Conservation (phyloP, 2,329 filamentous ascomycete genomes). For the Neonectria punicea region DNA sequence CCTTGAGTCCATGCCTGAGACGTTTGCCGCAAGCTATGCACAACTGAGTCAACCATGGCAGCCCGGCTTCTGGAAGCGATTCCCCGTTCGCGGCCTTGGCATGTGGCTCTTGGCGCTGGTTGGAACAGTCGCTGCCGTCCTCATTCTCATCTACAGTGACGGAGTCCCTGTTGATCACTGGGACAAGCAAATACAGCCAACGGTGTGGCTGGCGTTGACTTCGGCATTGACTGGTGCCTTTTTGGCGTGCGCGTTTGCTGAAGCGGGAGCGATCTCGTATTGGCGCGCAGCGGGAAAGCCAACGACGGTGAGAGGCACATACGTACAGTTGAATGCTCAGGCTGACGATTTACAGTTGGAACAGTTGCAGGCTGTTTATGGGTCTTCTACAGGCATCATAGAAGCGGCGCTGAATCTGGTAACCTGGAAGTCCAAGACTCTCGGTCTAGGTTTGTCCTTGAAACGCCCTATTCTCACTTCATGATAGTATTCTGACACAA, state of each 20-base stretch:
- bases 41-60: conserved; percentile 35
- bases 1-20: too few relatives aligned
- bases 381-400: too few relatives aligned
- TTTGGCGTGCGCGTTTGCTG: conserved; percentile 32
- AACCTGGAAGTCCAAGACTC: too few relatives aligned
- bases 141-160: conserved; percentile 32
- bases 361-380: too few relatives aligned
- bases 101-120: conserved; percentile 30
- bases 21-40: conserved; percentile 11
- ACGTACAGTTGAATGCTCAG: too few relatives aligned
- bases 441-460: too few relatives aligned
- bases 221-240: conserved; percentile 34
- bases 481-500: too few relatives aligned
- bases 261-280: conserved; percentile 35
- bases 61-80: conserved; percentile 33
- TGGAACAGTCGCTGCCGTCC: conserved; percentile 25
- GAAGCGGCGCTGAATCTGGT: too few relatives aligned
- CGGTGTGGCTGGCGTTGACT: conserved; percentile 35
- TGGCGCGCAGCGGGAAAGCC: conserved; percentile 33
- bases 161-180: conserved; percentile 32
- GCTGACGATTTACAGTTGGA: not conserved
- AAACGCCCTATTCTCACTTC: too few relatives aligned
- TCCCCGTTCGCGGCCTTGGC: conserved; percentile 30
- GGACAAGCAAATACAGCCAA: conserved; percentile 33
- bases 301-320: conserved; percentile 24